These are phyloP conservation scores for Lobosporangium transversale DNA, from an alignment of 192 early-diverging fungal species.

Conservation along the genomic window DNA sequence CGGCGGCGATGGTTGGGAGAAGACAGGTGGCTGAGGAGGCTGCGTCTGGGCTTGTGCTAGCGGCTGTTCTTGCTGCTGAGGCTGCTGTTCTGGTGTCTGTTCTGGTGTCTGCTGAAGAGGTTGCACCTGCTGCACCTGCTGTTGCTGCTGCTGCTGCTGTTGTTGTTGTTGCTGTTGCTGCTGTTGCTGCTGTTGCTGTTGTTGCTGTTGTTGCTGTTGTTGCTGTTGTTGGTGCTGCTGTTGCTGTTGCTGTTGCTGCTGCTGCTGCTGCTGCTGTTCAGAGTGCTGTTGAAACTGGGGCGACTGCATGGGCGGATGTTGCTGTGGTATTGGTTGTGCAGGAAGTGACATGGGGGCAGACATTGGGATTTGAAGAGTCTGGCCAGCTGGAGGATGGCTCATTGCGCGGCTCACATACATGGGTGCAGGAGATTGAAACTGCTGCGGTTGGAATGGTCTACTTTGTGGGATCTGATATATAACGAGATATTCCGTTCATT, in stretches of 20 bases:
- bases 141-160: too few relatives aligned
- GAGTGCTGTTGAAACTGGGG: conserved; percentile 25
- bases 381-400: conserved; percentile 15
- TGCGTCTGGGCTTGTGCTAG: conserved; percentile 12
- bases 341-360: conserved; percentile 29
- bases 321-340: too few relatives aligned
- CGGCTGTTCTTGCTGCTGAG: conserved; percentile 15
- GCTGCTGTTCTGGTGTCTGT: conserved; percentile 9
- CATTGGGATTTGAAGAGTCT: conserved; percentile 31
- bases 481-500: not conserved
- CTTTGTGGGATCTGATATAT: conserved; percentile 21
- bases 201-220: too few relatives aligned
- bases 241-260: too few relatives aligned
- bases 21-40: conserved; percentile 13
- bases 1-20: conserved; percentile 36
- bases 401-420: conserved; percentile 26
- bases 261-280: too few relatives aligned
- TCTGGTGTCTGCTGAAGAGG: conserved; percentile 25
- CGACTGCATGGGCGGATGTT: too few relatives aligned
- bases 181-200: conserved; percentile 8
- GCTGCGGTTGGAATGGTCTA: conserved; percentile 37
- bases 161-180: too few relatives aligned
- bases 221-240: too few relatives aligned
- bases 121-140: too few relatives aligned
- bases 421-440: conserved; percentile 20